Base-by-base conservation (phyloP, 148 eudicot genomes). In the Rhododendron mucronatum region DNA sequence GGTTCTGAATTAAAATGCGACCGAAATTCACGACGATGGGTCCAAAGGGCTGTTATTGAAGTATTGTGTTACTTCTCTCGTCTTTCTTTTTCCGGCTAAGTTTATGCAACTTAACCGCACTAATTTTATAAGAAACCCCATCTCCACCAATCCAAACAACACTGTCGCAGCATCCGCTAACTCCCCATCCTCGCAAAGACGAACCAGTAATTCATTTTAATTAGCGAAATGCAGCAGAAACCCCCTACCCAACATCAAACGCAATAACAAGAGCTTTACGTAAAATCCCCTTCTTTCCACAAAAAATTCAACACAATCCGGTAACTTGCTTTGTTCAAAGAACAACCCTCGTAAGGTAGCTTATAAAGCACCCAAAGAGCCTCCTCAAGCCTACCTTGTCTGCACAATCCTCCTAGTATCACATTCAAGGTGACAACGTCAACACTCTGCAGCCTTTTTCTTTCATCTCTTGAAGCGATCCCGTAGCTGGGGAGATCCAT, bases 151-250 rank as follows among this genome's bases (percentile, higher is more conserved):
- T 83, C 91, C 95, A 44, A 84, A 84, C 88, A 93, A 84, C 12
- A 88, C 87, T 13, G 65, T 81, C 37, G 87, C 90, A 86, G 96
- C 98, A 85, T 94, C 97, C 35, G 84, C 91, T 35, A 83, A 92
- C 87, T 82, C 90, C 84, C 96, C 96, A 78, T 86, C 87, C 86
- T 92, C 92, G 88, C 98, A 97, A 47, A 97, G 85, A n/a, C 78
- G 91, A 87, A 92, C 91, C 87, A 96, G 83, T 65, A 94, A 20
- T 85, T 93, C 92, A 84, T 95, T 33, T 30, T 96, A 96, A 47
- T 97, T 93, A 4, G 93, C 91, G 81, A 93, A 89, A 91, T 96
- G 99, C 61, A 98, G 99, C 74, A 92, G 78, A 86, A 95, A 91
- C 7, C 97, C 95, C 86, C 99, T 91, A 75, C 89, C 89, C 84